A percentile compares a stretch with the other conserved stretches of the same genome.
Conservation (phyloP, 2,329 filamentous ascomycete species). For the Ophiostoma sp. region DNA sequence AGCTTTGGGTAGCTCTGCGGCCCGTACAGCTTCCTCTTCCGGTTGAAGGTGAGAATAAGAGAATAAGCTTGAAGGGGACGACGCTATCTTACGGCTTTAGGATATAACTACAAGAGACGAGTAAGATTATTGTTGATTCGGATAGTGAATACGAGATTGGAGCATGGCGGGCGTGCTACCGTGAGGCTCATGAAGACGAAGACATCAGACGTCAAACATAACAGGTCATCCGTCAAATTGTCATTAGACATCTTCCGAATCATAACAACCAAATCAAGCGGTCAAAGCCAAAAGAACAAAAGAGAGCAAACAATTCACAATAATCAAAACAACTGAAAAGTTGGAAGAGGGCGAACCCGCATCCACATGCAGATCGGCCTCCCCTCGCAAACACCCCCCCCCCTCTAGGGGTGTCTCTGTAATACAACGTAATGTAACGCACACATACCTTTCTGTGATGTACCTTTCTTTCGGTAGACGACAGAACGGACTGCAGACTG, state of each 20-base stretch:
- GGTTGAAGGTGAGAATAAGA: not conserved
- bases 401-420: not conserved
- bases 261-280: not conserved
- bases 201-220: not conserved
- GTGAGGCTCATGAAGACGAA: not conserved
- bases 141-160: not conserved
- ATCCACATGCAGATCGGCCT: constrained; percentile 3
- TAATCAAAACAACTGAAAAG: not conserved
- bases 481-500: not conserved
- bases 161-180: not conserved
- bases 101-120: no score
- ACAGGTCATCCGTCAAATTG: no score
- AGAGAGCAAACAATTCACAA: not conserved
- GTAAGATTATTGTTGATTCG: not conserved
- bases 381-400: not conserved
- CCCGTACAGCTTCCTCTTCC: not conserved
- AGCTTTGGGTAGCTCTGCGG: not conserved
- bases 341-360: constrained; percentile 6
- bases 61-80: not conserved
- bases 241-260: not conserved
- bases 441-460: not conserved
- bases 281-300: not conserved
- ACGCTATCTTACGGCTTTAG: not conserved
- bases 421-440: not conserved
- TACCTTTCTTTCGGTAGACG: not conserved